Base-by-base conservation (phyloP, 2,329 filamentous ascomycete genomes). In the Cladosporium sp. region DNA sequence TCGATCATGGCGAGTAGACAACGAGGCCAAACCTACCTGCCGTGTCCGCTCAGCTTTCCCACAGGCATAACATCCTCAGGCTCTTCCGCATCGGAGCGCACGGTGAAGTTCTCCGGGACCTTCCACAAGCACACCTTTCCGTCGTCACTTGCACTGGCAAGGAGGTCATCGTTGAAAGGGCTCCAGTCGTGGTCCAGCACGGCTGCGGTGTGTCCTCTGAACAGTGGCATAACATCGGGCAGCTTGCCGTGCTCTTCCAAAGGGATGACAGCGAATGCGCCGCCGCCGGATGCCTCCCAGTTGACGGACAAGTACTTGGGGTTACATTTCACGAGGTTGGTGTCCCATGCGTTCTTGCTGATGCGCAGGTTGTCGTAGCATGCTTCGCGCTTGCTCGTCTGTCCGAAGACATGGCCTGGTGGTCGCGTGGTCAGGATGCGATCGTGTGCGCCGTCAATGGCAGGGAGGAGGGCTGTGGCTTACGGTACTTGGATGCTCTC, bases 101-200 rank as follows among this genome's bases (percentile, higher is more conserved):
- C 80, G 3, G 88, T 88, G 73, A 97, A 97, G 74, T 83, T 83
- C 66, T 95, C 80, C 9, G 94, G 94, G 39, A 99, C 93, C 77
- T 92, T 84, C 93, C 94, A 99, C 70, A 99, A 82, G 72, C 96
- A 96, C 67, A 97, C 83, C 82, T 96, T 97, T 73, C 89, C 93
- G 76, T 99, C 94, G 71, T 99, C 94, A 53, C 93, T 96, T 59
- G 89, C 92, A 49, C 94, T 99, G 17, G 93, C 91, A 70, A 99
- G 86, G 67, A 99, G 77, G 60, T 84, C 87, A 74, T 99, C 93
- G 77, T 99, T 91, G 80, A 97, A 97, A 20, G 94, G 94, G 74
- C 91, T 93, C 93, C 93, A 99, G 80, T 99, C 94, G 65, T 93
- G 97, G 75, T 99, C 94, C 71, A 99, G 83, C 52, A 99, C 94